Evolutionary conservation across 78 protist genomes (phyloP).

Genomic region (Capsaspora owczarzaki): DNA sequence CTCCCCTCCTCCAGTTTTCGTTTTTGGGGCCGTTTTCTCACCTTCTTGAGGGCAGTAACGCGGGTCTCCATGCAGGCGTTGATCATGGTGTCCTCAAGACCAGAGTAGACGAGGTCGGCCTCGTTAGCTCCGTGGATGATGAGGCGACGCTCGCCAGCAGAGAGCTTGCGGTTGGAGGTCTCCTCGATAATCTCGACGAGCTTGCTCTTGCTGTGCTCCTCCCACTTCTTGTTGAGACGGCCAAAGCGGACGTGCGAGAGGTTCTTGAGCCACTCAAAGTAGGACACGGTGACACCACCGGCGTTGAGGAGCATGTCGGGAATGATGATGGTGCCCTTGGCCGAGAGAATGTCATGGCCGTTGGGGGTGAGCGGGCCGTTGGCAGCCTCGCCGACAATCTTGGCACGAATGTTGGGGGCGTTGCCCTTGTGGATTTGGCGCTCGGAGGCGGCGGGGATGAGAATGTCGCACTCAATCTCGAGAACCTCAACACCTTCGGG

Average conservation of each 20-base stretch:
- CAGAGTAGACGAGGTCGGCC: conserved; percentile 64
- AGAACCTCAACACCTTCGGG: conserved; percentile 30
- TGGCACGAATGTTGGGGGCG: conserved; percentile 53
- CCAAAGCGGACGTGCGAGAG: conserved; percentile 57
- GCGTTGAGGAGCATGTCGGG: conserved; percentile 77
- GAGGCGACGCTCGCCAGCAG: conserved; percentile 29
- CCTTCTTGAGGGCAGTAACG: conserved; percentile 53
- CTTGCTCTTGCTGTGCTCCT: conserved; percentile 56
- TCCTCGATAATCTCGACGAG: conserved; percentile 57
- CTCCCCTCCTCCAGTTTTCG: too few species aligned
- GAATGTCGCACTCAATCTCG: conserved; percentile 72
- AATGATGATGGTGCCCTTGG: conserved; percentile 58
- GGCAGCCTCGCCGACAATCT: conserved; percentile 67
- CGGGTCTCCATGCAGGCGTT: conserved; percentile 61
- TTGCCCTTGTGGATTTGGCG: conserved; percentile 59
- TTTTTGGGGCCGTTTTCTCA: too few species aligned
- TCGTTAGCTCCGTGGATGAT: conserved; percentile 70
- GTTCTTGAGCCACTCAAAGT: conserved; percentile 88
- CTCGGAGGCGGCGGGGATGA: conserved; percentile 80
- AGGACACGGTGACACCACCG: conserved; percentile 86
- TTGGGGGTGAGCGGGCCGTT: conserved; percentile 78
- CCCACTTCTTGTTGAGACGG: conserved; percentile 68
- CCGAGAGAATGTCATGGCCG: conserved; percentile 30
- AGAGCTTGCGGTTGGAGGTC: conserved; percentile 37
- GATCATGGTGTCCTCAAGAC: conserved; percentile 75